Evolutionary conservation across 2,329 filamentous ascomycete species (phyloP).

Genomic region (Fusarium verticillioides): DNA sequence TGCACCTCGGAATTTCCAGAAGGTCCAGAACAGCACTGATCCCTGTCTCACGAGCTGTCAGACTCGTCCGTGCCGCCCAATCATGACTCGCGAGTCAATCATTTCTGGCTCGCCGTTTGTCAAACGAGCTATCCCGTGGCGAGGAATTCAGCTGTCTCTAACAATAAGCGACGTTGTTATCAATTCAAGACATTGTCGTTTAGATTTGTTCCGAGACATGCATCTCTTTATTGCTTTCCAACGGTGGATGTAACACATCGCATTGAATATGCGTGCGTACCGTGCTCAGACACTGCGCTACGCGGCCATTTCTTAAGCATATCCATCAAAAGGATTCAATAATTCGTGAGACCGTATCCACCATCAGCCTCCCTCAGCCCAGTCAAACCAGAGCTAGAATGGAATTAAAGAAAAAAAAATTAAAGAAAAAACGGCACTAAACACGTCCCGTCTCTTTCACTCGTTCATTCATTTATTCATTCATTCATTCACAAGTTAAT

Average conservation of each 20-base stretch:
- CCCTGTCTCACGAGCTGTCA: constrained; percentile 16
- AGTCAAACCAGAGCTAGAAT: neutral
- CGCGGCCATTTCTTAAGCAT: neutral
- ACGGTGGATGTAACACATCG: neutral
- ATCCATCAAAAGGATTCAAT: constrained; percentile 8
- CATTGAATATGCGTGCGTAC: neutral
- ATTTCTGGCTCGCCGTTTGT: constrained; percentile 1
- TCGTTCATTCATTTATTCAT: neutral
- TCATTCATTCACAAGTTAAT: neutral
- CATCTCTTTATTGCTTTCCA: neutral
- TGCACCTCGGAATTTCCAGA: constrained; percentile 30
- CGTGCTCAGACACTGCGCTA: neutral
- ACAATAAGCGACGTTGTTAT: neutral
- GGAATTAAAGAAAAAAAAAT: neutral
- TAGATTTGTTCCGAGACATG: neutral
- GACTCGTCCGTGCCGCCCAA: neutral
- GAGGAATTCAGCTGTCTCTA: neutral
- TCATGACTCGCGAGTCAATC: constrained; percentile 11
- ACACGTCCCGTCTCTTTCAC: neutral
- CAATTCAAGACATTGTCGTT: neutral
- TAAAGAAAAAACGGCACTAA: neutral
- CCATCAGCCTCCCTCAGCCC: constrained; percentile 23
- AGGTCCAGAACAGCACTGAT: constrained; percentile 22
- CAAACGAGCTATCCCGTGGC: neutral
- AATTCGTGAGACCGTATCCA: neutral